A percentile compares a stretch with the other conserved stretches of the same genome.
Conservation (phyloP, 192 early-diverging fungal genomes). For the Entomortierella beljakovae region DNA sequence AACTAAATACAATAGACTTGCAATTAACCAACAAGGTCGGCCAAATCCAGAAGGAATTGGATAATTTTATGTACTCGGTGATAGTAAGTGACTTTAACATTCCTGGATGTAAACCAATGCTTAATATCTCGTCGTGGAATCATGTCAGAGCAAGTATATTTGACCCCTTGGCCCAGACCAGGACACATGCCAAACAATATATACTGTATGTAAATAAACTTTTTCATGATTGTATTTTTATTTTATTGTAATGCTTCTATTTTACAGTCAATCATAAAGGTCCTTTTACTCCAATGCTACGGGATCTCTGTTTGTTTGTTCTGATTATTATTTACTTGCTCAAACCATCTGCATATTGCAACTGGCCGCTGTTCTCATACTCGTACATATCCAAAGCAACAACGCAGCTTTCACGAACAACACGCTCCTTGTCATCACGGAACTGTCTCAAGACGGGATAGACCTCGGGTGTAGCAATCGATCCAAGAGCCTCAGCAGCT, state of each 20-base stretch:
- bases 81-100: too few species aligned
- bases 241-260: background rate
- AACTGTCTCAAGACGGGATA: slow-evolving; percentile 80
- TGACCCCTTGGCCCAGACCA: too few species aligned
- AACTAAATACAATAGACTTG: too few species aligned
- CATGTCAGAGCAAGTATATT: too few species aligned
- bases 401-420: slow-evolving; percentile 91
- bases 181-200: too few species aligned
- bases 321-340: slow-evolving; percentile 41
- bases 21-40: too few species aligned
- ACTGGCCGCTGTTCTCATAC: slow-evolving; percentile 85
- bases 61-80: too few species aligned
- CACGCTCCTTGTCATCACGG: slow-evolving; percentile 78
- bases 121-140: too few species aligned
- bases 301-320: background rate
- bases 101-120: too few species aligned
- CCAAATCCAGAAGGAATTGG: too few species aligned
- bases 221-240: background rate
- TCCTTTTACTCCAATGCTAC: background rate
- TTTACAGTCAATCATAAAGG: background rate
- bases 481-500: slow-evolving; percentile 96
- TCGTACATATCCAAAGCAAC: slow-evolving; percentile 98
- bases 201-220: background rate
- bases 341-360: slow-evolving; percentile 85
- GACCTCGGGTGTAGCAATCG: slow-evolving; percentile 91